These are phyloP conservation scores for Chrysanthemum seticuspe DNA, from an alignment of 129 eudicot genomes.

Conservation along the genomic window DNA sequence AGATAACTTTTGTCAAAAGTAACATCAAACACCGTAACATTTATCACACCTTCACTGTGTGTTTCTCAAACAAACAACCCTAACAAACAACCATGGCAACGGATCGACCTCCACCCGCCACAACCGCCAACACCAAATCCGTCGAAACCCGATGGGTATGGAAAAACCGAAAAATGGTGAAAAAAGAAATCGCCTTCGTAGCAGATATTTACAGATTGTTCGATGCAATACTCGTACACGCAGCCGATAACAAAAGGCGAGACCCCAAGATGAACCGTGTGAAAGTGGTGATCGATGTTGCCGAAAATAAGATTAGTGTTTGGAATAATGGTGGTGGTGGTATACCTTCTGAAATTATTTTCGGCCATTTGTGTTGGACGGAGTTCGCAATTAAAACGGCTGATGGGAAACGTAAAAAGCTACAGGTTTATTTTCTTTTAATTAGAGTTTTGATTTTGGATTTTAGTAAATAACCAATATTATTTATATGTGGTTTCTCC, in stretches of 20 bases:
- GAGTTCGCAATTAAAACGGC: slow-evolving; percentile 76
- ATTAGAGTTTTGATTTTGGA: no score
- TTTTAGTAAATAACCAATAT: no score
- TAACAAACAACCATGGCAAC: neutral
- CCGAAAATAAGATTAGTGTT: slow-evolving; percentile 46
- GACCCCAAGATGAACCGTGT: slow-evolving; percentile 63
- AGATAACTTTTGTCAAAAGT: no score
- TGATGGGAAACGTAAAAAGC: slow-evolving; percentile 66
- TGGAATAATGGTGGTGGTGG: slow-evolving; percentile 63
- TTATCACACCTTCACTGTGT: no score
- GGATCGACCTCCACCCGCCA: slow-evolving; percentile 80
- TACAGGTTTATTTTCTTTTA: slow-evolving; percentile 34
- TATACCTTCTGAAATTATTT: slow-evolving; percentile 52
- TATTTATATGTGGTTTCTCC: no score
- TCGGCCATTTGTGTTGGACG: slow-evolving; percentile 66
- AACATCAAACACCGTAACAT: no score
- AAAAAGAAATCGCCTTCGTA: slow-evolving; percentile 39
- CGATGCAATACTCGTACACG: slow-evolving; percentile 71
- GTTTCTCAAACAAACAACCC: no score
- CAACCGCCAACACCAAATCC: slow-evolving; percentile 70
- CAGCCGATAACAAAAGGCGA: slow-evolving; percentile 74
- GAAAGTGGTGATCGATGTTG: slow-evolving; percentile 50
- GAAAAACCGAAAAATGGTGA: slow-evolving; percentile 38
- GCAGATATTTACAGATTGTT: slow-evolving; percentile 80
- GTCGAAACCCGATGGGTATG: slow-evolving; percentile 65